These are phyloP conservation scores for Scheffersomyces spartinae DNA, from an alignment of 805 yeast species.

Conservation along the genomic window DNA sequence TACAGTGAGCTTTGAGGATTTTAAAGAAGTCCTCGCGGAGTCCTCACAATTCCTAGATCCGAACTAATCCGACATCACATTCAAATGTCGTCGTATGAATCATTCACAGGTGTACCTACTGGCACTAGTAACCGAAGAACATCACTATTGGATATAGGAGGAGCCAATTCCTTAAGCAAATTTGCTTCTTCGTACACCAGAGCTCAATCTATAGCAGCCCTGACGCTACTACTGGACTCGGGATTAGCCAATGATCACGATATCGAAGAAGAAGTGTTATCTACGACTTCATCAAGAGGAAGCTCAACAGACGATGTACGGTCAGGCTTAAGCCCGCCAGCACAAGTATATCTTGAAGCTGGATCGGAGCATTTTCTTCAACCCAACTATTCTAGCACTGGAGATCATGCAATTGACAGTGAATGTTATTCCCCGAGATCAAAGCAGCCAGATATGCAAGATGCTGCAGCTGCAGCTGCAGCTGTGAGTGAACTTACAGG, in stretches of 20 bases:
- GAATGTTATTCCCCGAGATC: slow-evolving; percentile 9
- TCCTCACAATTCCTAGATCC: no score
- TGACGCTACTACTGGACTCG: no score
- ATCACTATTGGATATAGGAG: slow-evolving; percentile 22
- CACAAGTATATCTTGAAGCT: slow-evolving; percentile 3
- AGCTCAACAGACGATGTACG: slow-evolving; percentile 4
- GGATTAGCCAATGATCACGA: no score
- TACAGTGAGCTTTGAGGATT: no score
- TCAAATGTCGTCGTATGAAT: no score
- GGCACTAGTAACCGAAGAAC: no score
- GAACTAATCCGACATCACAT: no score
- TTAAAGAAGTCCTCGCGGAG: no score
- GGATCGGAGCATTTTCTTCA: slow-evolving; percentile 6
- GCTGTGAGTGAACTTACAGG: neutral
- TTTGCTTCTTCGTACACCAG: slow-evolving; percentile 29
- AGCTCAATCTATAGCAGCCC: slow-evolving; percentile 16
- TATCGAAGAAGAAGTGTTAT: neutral
- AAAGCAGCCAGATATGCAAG: slow-evolving; percentile 6
- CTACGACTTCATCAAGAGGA: neutral
- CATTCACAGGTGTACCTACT: no score
- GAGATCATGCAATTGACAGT: slow-evolving; percentile 5
- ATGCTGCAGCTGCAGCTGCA: neutral
- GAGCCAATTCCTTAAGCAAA: slow-evolving; percentile 24
- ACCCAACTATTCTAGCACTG: slow-evolving; percentile 1
- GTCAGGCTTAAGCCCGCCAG: no score